A percentile compares a stretch with the other conserved stretches of the same genome.
These are phyloP conservation scores for Trapa bicornis DNA, from an alignment of 345 rosid species.

Conservation along the genomic window DNA sequence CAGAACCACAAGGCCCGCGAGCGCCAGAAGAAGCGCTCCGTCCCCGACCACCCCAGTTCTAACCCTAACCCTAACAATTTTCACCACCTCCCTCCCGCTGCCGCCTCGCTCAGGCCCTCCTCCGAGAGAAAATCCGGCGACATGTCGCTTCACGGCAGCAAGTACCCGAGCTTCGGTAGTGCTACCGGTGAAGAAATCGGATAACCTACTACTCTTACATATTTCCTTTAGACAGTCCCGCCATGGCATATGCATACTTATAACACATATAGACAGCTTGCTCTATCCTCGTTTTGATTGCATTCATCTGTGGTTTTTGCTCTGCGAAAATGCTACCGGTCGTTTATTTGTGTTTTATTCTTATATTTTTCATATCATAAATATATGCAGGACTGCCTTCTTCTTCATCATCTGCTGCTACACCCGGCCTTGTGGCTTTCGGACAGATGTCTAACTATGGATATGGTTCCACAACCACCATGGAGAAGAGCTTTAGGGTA, in stretches of 20 bases:
- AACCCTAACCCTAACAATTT: conserved; percentile 20
- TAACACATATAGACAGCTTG: background rate
- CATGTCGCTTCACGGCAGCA: conserved; percentile 1
- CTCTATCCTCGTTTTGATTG: background rate
- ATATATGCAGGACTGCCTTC: conserved; percentile 35
- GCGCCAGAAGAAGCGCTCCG: conserved; percentile 81
- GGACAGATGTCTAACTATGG: conserved; percentile 55
- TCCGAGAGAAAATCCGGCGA: conserved; percentile 4
- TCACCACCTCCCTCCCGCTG: conserved; percentile 19
- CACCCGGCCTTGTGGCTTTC: conserved; percentile 30
- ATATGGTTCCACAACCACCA: conserved; percentile 38
- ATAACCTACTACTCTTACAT: too few relatives aligned
- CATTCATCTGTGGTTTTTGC: too few relatives aligned
- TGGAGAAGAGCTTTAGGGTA: conserved; percentile 61
- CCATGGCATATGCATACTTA: too few relatives aligned
- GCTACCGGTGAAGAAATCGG: background rate
- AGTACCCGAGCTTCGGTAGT: conserved; percentile 5
- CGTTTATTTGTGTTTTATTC: background rate
- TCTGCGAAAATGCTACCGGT: too few relatives aligned
- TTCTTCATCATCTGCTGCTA: conserved; percentile 29
- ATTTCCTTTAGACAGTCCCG: too few relatives aligned
- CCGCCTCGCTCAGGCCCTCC: conserved; percentile 1
- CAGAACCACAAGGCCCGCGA: conserved; percentile 99
- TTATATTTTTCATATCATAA: background rate
- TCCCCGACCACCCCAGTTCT: conserved; percentile 16